Conservation (phyloP, 2,329 filamentous ascomycete species). For the Fonsecaea multimorphosa region DNA sequence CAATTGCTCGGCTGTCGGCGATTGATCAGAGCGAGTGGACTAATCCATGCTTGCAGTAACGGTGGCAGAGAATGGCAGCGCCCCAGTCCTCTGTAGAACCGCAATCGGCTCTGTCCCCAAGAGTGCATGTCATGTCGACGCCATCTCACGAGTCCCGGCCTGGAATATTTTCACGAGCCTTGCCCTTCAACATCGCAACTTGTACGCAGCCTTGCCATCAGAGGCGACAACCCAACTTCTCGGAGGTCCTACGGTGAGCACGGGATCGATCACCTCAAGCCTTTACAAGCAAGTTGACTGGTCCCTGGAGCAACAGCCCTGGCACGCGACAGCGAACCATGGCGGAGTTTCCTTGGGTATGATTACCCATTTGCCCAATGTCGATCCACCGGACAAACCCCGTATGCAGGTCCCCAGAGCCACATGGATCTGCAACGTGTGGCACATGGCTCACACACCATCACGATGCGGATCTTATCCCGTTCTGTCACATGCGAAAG, state of each 20-base stretch:
- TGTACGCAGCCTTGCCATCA: not conserved
- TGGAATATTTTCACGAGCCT: not conserved
- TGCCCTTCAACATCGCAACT: not conserved
- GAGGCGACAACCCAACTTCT: not conserved
- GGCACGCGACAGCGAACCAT: not conserved
- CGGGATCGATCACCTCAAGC: not conserved
- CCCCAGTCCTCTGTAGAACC: not conserved
- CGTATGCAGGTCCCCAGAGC: constrained; percentile 12
- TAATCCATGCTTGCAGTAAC: not conserved
- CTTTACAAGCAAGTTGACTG: not conserved
- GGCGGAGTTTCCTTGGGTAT: not conserved
- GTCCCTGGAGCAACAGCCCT: not conserved
- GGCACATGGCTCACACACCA: constrained; percentile 18
- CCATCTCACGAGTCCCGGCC: not conserved
- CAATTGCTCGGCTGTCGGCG: not conserved
- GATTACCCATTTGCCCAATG: constrained; percentile 3
- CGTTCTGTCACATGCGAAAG: not conserved
- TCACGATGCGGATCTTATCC: constrained; percentile 5
- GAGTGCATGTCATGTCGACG: not conserved
- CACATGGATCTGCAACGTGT: constrained; percentile 13
- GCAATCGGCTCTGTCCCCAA: not conserved
- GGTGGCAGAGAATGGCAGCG: not conserved
- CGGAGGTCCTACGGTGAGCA: not conserved
- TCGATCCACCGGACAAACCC: constrained; percentile 6
- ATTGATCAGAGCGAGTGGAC: not conserved